Conservation (phyloP, 2,329 filamentous ascomycete genomes). For the Talaromyces pinophilus region DNA sequence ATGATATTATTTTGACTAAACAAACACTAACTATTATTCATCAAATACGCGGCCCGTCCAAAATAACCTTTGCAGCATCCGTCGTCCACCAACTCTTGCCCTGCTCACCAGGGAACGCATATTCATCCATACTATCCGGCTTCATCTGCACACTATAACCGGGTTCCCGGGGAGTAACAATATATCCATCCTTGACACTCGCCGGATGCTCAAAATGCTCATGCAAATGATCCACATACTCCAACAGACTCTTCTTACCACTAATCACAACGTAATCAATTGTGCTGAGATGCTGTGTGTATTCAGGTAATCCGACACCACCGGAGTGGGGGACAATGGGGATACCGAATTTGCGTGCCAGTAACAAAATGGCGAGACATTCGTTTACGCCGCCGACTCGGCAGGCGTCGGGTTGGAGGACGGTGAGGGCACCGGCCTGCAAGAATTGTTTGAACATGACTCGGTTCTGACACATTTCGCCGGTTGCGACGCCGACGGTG, state of each 20-base stretch:
- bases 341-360: conserved; percentile 68
- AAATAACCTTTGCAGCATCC: conserved; percentile 73
- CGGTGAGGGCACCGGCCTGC: conserved; percentile 75
- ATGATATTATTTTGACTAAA: not conserved
- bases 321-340: conserved; percentile 88
- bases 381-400: conserved; percentile 89
- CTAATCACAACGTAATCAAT: conserved; percentile 90
- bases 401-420: conserved; percentile 89
- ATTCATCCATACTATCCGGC: conserved; percentile 79
- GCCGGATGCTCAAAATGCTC: conserved; percentile 87
- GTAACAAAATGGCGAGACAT: conserved; percentile 82
- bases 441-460: conserved; percentile 93
- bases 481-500: conserved; percentile 83
- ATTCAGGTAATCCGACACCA: conserved; percentile 87
- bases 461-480: conserved; percentile 94
- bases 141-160: conserved; percentile 96
- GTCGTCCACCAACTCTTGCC: conserved; percentile 84
- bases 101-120: conserved; percentile 72
- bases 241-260: conserved; percentile 77
- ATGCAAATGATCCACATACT: conserved; percentile 91
- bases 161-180: conserved; percentile 77
- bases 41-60: conserved; percentile 56
- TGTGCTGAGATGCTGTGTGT: conserved; percentile 88
- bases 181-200: conserved; percentile 80
- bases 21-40: not conserved